phyloP scores from a whole-genome alignment of 2,329 filamentous ascomycete species.

The Colletotrichum melonis region DNA sequence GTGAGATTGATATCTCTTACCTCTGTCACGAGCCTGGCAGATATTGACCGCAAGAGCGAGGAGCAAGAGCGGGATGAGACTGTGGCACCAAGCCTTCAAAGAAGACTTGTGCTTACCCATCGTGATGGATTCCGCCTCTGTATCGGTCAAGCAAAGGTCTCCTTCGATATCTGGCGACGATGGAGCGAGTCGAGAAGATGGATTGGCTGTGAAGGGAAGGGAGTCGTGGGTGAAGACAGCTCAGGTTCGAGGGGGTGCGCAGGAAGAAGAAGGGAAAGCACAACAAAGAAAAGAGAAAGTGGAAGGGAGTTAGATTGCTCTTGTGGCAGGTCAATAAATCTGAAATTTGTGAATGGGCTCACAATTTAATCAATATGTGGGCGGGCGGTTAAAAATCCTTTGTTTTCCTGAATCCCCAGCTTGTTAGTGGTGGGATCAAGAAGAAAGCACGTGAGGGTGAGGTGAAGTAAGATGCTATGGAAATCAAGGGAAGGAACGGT shows the following conservation, averaged over 20 bases:
- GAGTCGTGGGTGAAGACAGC: neutral
- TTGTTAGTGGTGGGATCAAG: neutral
- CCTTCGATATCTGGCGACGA: neutral
- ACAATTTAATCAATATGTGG: neutral
- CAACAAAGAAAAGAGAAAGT: neutral
- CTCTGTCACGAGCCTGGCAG: conserved; percentile 6
- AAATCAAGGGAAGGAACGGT: neutral
- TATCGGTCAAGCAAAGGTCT: neutral
- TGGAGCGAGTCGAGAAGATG: neutral
- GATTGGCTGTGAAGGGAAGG: neutral
- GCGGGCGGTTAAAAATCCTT: neutral
- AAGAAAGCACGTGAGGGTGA: neutral
- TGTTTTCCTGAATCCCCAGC: neutral
- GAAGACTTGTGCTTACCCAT: neutral
- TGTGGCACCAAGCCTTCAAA: neutral
- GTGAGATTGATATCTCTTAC: neutral
- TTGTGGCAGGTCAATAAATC: neutral
- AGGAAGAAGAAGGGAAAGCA: neutral
- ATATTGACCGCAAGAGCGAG: neutral
- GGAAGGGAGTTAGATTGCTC: neutral
- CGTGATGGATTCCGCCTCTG: neutral
- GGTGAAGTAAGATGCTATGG: too few relatives aligned
- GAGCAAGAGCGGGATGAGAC: neutral
- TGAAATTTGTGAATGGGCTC: neutral
- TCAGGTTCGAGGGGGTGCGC: too few relatives aligned